Evolutionary conservation across 2,329 filamentous ascomycete genomes (phyloP).

Genomic region (Diaporthe caulivora): DNA sequence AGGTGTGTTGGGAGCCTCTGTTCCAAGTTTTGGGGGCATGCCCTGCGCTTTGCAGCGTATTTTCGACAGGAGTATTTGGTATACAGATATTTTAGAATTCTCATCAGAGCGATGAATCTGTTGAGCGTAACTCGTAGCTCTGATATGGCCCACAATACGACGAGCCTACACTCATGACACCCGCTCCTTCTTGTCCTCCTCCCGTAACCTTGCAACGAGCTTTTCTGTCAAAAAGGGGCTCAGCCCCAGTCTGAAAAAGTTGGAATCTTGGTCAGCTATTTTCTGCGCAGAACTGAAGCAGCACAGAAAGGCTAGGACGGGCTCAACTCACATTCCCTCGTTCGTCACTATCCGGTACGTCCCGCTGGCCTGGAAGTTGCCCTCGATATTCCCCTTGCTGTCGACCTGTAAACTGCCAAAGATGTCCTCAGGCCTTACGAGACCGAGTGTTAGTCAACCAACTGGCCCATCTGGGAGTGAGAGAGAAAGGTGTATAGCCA

Average conservation of each 20-base stretch:
- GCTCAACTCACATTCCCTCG: constrained; percentile 39
- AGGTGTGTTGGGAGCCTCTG: neutral
- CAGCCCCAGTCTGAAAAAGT: constrained; percentile 32
- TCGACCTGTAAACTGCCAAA: constrained; percentile 76
- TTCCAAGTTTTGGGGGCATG: neutral
- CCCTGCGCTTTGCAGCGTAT: accelerated
- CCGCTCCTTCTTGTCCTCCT: constrained; percentile 37
- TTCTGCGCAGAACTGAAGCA: neutral
- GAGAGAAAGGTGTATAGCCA: neutral
- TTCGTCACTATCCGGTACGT: constrained; percentile 52
- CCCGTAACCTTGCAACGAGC: constrained; percentile 34
- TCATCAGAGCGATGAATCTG: neutral
- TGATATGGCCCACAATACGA: neutral
- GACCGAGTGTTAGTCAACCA: neutral
- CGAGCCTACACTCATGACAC: constrained; percentile 1
- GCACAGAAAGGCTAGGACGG: neutral
- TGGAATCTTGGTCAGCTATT: neutral
- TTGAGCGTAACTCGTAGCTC: neutral
- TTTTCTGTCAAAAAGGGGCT: constrained; percentile 39
- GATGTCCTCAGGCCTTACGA: constrained; percentile 71
- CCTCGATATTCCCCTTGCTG: constrained; percentile 66
- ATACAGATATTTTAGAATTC: neutral
- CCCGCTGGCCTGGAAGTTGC: constrained; percentile 69
- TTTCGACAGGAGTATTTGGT: neutral
- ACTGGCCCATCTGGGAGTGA: too few relatives aligned